A percentile compares a stretch with the other conserved stretches of the same genome.
These are phyloP conservation scores for Cryptococcus amylolentus DNA, from an alignment of 1,284 basidiomycete genomes.

Conservation along the genomic window DNA sequence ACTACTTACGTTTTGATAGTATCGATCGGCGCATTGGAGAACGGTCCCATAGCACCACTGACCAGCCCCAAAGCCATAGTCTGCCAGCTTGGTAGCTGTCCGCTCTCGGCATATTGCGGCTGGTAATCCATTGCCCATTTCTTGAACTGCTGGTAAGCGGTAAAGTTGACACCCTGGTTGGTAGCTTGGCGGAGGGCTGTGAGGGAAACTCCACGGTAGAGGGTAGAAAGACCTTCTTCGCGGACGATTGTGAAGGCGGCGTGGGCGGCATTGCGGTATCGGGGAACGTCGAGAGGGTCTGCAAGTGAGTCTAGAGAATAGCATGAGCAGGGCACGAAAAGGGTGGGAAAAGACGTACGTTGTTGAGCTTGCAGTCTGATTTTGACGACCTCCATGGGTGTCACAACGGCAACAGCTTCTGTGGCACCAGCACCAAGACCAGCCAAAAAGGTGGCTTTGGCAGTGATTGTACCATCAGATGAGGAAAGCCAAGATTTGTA, in stretches of 20 bases:
- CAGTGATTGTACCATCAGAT: slow-evolving; percentile 31
- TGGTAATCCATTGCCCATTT: slow-evolving; percentile 71
- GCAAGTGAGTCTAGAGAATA: slow-evolving; percentile 69
- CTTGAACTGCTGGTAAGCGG: slow-evolving; percentile 96
- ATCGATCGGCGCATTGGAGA: slow-evolving; percentile 95
- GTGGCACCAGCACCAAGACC: slow-evolving; percentile 92
- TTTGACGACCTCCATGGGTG: slow-evolving; percentile 99
- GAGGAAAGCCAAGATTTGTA: slow-evolving; percentile 79
- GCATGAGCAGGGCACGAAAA: neutral
- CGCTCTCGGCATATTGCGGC: slow-evolving; percentile 60
- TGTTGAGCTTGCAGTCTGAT: slow-evolving; percentile 97
- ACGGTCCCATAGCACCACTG: slow-evolving; percentile 95
- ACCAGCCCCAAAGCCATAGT: slow-evolving; percentile 92
- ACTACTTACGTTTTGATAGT: slow-evolving; percentile 78
- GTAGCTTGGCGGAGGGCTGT: slow-evolving; percentile 96
- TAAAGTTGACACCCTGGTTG: slow-evolving; percentile 99
- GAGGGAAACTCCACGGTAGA: slow-evolving; percentile 89
- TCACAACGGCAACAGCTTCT: slow-evolving; percentile 91
- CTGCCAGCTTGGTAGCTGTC: slow-evolving; percentile 79
- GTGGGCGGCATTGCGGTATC: slow-evolving; percentile 92
- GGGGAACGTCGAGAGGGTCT: slow-evolving; percentile 88
- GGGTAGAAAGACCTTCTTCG: slow-evolving; percentile 81
- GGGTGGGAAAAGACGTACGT: slow-evolving; percentile 46
- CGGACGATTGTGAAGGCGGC: slow-evolving; percentile 92
- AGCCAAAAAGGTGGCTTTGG: slow-evolving; percentile 57